These are phyloP conservation scores for Millerozyma acaciae DNA, from an alignment of 805 yeast species.

Conservation along the genomic window DNA sequence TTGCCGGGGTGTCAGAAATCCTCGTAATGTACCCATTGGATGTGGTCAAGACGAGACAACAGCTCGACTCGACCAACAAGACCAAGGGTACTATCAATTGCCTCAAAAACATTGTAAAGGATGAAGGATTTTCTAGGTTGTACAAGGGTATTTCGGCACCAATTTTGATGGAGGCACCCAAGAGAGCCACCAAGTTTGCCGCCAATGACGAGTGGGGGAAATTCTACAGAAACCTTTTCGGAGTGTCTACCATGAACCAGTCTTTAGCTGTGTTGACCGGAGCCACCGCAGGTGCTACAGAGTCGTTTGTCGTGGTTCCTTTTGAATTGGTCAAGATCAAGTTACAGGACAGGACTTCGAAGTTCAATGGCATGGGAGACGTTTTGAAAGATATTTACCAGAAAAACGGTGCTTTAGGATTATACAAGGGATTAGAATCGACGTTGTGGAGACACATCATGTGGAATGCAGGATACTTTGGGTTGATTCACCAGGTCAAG, in stretches of 20 bases:
- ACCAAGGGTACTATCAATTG: conserved; percentile 86
- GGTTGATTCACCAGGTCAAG: conserved; percentile 86
- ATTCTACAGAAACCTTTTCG: conserved; percentile 69
- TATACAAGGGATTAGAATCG: conserved; percentile 94
- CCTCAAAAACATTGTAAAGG: conserved; percentile 72
- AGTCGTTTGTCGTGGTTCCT: conserved; percentile 95
- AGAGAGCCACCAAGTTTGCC: conserved; percentile 97
- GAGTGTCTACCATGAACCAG: conserved; percentile 67
- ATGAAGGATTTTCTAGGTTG: conserved; percentile 79
- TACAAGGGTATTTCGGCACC: conserved; percentile 97
- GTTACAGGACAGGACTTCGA: conserved; percentile 83
- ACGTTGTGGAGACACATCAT: conserved; percentile 94
- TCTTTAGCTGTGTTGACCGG: conserved; percentile 87
- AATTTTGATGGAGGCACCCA: conserved; percentile 97
- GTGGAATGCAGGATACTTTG: conserved; percentile 99
- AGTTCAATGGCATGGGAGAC: conserved; percentile 79
- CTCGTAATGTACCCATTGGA: conserved; percentile 94
- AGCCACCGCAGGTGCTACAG: conserved; percentile 98
- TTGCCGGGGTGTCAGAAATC: conserved; percentile 96
- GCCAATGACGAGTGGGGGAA: conserved; percentile 97
- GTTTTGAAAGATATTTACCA: conserved; percentile 70
- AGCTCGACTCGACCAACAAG: conserved; percentile 59
- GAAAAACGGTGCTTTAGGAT: conserved; percentile 73
- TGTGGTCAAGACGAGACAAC: conserved; percentile 95
- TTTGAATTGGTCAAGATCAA: conserved; percentile 94